Base-by-base conservation (phyloP, 2,329 filamentous ascomycete species). In the Blastomyces gilchristii region DNA sequence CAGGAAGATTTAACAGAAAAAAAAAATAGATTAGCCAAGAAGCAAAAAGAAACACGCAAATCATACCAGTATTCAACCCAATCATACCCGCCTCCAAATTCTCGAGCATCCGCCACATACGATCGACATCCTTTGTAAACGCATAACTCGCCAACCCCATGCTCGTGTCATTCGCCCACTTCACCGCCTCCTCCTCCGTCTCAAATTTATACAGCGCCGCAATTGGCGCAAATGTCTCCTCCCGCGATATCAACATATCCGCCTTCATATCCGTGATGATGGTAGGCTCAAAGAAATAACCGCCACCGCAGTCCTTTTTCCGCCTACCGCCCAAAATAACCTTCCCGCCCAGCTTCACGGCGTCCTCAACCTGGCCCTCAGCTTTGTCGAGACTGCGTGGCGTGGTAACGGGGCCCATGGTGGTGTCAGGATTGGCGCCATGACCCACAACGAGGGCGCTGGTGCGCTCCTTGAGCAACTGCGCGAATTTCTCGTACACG, bases 251-350 rank as follows among this genome's bases (percentile, higher is more conserved):
- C 39, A 78, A 67, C 85, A 88, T 87, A 1, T 84, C 79, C 11
- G 78, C 74, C 7, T 79, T 84, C 65, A 85, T 83, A 4, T 82
- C 81, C 0, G 80, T 80, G 50, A 89, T 80, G 62, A 89, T 82
- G 0, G 86, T 89, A 1, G 85, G 86, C 70, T 87, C 81, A 73
- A 89, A 88, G 78, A 88, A 90, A 74, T 87, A 89, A 66, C 82
- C 82, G 64, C 83, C 83, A 63, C 81, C 81, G n/a, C 81, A 80
- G 0, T 78, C 79, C 12, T 77, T 71, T 12, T 76, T 72, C 0
- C 75, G 71, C 7, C 71, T 71, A 1, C 84, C 86, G 14, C 87
- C 87, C 25, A 86, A 75, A 1, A 88, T 75, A n/a, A 88, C 73
- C 54, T 81, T 82, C 0, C 83, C 88, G 2, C 87, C 87, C 49